A percentile compares a stretch with the other conserved stretches of the same genome.
Conservation (phyloP, 192 early-diverging fungal species). For the Coemansia sp. region DNA sequence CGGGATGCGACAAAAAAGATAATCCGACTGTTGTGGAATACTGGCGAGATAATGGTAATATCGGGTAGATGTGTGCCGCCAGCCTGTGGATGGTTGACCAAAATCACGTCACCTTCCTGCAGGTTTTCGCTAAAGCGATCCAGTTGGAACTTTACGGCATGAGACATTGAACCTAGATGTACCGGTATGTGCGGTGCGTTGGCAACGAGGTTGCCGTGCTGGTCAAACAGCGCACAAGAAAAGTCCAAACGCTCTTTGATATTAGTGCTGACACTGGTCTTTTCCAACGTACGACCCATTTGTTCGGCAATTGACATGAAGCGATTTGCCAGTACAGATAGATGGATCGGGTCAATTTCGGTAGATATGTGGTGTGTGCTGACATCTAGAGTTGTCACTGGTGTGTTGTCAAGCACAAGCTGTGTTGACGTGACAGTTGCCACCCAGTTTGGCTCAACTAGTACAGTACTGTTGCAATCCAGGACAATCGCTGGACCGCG, state of each 20-base stretch:
- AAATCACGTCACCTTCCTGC: slow-evolving; percentile 86
- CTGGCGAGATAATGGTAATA: slow-evolving; percentile 95
- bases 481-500: slow-evolving; percentile 87
- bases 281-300: slow-evolving; percentile 92
- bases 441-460: slow-evolving; percentile 77
- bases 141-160: slow-evolving; percentile 92
- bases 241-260: slow-evolving; percentile 99
- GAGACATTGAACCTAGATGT: slow-evolving; percentile 90
- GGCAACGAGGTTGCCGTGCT: slow-evolving; percentile 77
- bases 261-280: slow-evolving; percentile 93
- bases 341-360: slow-evolving; percentile 80
- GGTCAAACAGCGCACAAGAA: slow-evolving; percentile 93
- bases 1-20: slow-evolving; percentile 95
- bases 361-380: neutral
- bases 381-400: neutral
- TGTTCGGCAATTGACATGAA: slow-evolving; percentile 99
- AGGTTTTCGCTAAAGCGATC: slow-evolving; percentile 63
- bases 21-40: slow-evolving; percentile 68
- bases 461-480: slow-evolving; percentile 82
- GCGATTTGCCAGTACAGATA: slow-evolving; percentile 90
- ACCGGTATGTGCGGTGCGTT: slow-evolving; percentile 91
- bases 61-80: slow-evolving; percentile 95
- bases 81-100: slow-evolving; percentile 94
- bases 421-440: slow-evolving; percentile 72
- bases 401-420: slow-evolving; percentile 48